These are phyloP conservation scores for Irpex sp. DNA, from an alignment of 1,284 basidiomycete genomes.

Conservation along the genomic window DNA sequence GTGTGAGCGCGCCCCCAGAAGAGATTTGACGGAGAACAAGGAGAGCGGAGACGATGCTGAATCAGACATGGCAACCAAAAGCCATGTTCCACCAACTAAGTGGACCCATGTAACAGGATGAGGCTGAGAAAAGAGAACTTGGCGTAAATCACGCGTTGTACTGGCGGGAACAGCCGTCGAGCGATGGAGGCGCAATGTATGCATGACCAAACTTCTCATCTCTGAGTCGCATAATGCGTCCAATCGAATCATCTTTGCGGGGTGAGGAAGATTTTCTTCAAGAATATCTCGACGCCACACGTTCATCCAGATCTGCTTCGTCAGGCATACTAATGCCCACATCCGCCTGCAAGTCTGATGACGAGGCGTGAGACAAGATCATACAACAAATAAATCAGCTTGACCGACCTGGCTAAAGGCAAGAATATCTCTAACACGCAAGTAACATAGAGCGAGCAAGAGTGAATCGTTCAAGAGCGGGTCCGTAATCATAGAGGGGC, in stretches of 20 bases:
- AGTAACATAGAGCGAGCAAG: no score
- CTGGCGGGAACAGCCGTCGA: neutral
- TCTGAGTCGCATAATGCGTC: neutral
- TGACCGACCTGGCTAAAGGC: no score
- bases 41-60: neutral
- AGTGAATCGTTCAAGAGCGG: no score
- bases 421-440: no score
- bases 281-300: neutral
- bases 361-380: no score
- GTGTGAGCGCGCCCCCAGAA: neutral
- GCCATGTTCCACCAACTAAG: neutral
- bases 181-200: neutral
- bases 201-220: neutral
- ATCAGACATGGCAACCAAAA: neutral
- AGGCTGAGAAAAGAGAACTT: neutral
- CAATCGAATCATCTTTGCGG: neutral
- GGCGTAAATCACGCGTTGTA: neutral
- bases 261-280: neutral
- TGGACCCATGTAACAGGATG: neutral
- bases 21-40: neutral
- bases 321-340: neutral
- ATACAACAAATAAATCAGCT: no score
- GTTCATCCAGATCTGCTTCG: neutral
- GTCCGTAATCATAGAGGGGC: no score
- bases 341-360: neutral